Evolutionary conservation across 2,329 filamentous ascomycete genomes (phyloP).

Genomic region (Gremmenia infestans): DNA sequence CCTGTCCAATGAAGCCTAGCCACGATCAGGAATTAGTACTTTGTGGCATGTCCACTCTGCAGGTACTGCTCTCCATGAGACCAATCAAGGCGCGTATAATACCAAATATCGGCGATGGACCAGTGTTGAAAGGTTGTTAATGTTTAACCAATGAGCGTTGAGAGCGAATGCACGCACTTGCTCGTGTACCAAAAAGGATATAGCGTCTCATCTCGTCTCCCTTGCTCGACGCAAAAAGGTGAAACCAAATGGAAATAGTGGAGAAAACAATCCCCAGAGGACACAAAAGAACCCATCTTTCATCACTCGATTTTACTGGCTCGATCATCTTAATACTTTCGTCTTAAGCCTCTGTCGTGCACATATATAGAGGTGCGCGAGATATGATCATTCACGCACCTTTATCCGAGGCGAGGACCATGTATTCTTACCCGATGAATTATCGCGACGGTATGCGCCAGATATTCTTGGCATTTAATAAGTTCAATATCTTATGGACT

Average conservation of each 20-base stretch:
- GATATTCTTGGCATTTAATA: conserved; percentile 11
- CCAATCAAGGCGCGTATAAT: too few relatives aligned
- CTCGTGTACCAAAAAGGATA: conserved; percentile 1
- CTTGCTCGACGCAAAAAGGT: conserved; percentile 13
- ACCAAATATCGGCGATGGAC: neutral
- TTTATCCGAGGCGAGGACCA: conserved; percentile 15
- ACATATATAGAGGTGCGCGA: conserved; percentile 3
- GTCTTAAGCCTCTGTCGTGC: conserved; percentile 18
- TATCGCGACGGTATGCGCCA: conserved; percentile 2
- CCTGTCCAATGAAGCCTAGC: conserved; percentile 12
- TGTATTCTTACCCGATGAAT: conserved; percentile 19
- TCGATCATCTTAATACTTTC: conserved; percentile 11
- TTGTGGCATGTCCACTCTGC: neutral
- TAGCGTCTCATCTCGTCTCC: neutral
- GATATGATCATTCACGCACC: conserved; percentile 17
- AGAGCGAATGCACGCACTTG: neutral
- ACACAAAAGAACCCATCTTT: conserved; percentile 10
- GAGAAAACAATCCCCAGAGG: conserved; percentile 5
- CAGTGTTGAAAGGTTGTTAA: neutral
- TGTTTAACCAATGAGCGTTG: neutral
- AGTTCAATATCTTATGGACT: conserved; percentile 15
- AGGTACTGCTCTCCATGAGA: neutral
- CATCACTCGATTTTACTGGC: conserved; percentile 6
- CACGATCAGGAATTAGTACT: conserved; percentile 9
- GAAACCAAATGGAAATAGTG: conserved; percentile 20